Percentiles rank a stretch among this genome's conserved stretches.
phyloP scores from a whole-genome alignment of 306 rosid genomes.

The Cyamopsis tetragonoloba region DNA sequence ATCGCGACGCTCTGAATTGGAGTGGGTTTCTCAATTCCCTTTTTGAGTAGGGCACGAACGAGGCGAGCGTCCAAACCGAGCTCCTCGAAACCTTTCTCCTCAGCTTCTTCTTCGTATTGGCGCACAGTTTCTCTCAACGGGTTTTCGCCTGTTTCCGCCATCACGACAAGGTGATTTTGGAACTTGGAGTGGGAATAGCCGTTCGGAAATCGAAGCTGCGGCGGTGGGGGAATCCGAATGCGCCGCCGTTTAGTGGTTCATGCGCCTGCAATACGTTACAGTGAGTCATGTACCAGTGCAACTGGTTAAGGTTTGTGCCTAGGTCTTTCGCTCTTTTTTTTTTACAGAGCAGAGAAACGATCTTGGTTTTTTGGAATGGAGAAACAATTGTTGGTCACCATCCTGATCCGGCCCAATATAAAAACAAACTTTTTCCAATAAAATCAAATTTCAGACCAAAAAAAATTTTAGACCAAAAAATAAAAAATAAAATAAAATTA shows the following conservation, averaged over 20 bases:
- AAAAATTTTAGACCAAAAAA: too few relatives aligned
- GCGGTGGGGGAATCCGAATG: not conserved
- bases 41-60: constrained; percentile 56
- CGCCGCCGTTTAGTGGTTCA: constrained; percentile 6
- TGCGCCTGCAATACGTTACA: not conserved
- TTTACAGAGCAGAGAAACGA: not conserved
- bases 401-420: not conserved
- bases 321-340: constrained; percentile 3
- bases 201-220: not conserved
- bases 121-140: constrained; percentile 23
- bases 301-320: not conserved
- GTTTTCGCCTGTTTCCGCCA: constrained; percentile 31
- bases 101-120: constrained; percentile 18
- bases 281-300: not conserved
- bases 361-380: too few relatives aligned
- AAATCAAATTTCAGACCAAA: too few relatives aligned
- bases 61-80: constrained; percentile 69
- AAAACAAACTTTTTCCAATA: too few relatives aligned
- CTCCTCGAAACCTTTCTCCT: constrained; percentile 51
- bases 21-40: constrained; percentile 54
- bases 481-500: too few relatives aligned
- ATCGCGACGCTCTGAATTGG: constrained; percentile 85
- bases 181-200: not conserved
- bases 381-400: too few relatives aligned
- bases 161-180: not conserved